Evolutionary conservation across 164 flowering plant genomes (phyloP).

Genomic region (Warburgia ugandensis): DNA sequence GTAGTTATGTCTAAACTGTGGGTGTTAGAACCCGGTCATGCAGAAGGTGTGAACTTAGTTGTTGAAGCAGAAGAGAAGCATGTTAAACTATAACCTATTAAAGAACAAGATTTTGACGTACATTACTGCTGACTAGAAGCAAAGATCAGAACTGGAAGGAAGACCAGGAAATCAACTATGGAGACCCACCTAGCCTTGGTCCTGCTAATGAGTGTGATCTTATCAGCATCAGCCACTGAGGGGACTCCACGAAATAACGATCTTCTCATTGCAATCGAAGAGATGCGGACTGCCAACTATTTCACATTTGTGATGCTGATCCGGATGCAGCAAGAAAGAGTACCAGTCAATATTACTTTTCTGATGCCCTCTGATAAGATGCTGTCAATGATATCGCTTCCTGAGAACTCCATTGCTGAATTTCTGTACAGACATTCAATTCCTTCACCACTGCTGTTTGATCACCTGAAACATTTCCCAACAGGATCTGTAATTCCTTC

Average conservation of each 20-base stretch:
- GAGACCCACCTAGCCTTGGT: constrained; percentile 9
- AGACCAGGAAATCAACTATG: constrained; percentile 6
- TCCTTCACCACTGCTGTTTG: constrained; percentile 58
- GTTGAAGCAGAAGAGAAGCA: constrained; percentile 32
- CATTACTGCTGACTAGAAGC: constrained; percentile 3
- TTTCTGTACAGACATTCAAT: constrained; percentile 71
- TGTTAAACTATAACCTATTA: constrained; percentile 24
- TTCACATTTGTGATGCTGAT: constrained; percentile 69
- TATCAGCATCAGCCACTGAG: constrained; percentile 14
- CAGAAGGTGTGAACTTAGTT: constrained; percentile 26
- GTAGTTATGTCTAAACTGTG: not conserved
- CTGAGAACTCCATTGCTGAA: constrained; percentile 21
- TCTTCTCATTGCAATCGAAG: constrained; percentile 40
- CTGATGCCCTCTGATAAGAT: constrained; percentile 74
- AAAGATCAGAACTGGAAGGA: not conserved
- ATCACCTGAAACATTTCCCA: constrained; percentile 47
- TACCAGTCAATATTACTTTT: constrained; percentile 59
- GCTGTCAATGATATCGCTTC: constrained; percentile 30
- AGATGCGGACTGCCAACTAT: constrained; percentile 72
- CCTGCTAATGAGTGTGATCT: constrained; percentile 17
- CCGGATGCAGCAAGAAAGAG: constrained; percentile 39
- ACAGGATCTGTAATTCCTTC: constrained; percentile 59
- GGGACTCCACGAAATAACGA: constrained; percentile 15
- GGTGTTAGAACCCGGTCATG: constrained; percentile 19
- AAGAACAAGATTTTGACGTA: constrained; percentile 3